Conservation (phyloP, 1,139 yeast species). For the Geotrichum bryndzae region DNA sequence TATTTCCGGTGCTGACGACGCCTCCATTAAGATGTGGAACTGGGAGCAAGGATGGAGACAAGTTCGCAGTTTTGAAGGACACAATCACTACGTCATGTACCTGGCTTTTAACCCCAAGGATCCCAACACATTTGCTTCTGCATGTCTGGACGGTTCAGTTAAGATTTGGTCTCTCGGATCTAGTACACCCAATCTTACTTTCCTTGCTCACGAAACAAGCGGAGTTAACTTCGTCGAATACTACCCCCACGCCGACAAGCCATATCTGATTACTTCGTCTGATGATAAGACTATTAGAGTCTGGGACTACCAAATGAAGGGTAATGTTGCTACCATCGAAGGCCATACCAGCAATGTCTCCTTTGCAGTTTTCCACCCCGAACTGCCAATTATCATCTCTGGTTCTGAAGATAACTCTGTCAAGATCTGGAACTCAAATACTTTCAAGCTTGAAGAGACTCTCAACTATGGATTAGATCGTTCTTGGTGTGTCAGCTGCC, state of each 20-base stretch:
- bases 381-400: slow-evolving; percentile 78
- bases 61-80: slow-evolving; percentile 91
- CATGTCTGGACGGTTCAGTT: slow-evolving; percentile 91
- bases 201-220: slow-evolving; percentile 83
- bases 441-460: slow-evolving; percentile 74
- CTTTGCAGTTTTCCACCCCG: slow-evolving; percentile 95
- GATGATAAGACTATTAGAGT: slow-evolving; percentile 88
- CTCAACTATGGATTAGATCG: slow-evolving; percentile 88
- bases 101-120: slow-evolving; percentile 95
- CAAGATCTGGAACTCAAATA: slow-evolving; percentile 85
- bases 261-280: slow-evolving; percentile 85
- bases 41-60: slow-evolving; percentile 87
- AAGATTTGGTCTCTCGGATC: slow-evolving; percentile 95
- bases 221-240: slow-evolving; percentile 96
- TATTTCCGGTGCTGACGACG: slow-evolving; percentile 86
- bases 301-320: slow-evolving; percentile 97
- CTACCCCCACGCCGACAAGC: slow-evolving; percentile 95
- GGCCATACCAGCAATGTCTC: slow-evolving; percentile 94
- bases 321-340: slow-evolving; percentile 87
- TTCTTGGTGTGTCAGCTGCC: slow-evolving; percentile 89
- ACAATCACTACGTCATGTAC: slow-evolving; percentile 91
- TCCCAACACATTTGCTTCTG: slow-evolving; percentile 95
- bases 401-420: slow-evolving; percentile 90
- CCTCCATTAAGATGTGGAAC: slow-evolving; percentile 89
- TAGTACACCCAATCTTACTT: slow-evolving; percentile 82